phyloP scores from a whole-genome alignment of 331 rosid species.

The Malus hybrid region DNA sequence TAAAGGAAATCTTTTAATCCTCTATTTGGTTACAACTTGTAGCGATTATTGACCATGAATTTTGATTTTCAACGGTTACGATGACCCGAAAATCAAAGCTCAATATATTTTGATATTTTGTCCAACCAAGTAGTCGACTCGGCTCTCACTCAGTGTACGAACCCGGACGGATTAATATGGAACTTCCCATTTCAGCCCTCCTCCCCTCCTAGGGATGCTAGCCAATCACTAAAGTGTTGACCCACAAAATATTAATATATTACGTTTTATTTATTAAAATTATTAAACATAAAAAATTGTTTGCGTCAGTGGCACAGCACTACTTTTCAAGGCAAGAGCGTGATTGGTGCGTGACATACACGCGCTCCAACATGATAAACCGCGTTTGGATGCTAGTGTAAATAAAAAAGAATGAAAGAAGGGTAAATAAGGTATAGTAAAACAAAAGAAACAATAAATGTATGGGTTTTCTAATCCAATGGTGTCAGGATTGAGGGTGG shows the following conservation, averaged over 20 bases:
- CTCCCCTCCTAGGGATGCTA: not conserved
- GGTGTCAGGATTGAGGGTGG: constrained; percentile 14
- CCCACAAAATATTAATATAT: not conserved
- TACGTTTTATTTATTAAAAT: not conserved
- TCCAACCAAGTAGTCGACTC: not conserved
- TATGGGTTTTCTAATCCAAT: no score
- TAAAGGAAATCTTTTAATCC: no score
- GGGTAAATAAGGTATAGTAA: constrained; percentile 14
- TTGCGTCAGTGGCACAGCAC: constrained; percentile 12
- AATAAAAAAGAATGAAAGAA: not conserved
- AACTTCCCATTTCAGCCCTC: not conserved
- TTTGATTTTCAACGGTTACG: no score
- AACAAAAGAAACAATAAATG: not conserved
- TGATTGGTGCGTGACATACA: not conserved
- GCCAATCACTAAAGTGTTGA: constrained; percentile 34
- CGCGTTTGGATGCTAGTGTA: not conserved
- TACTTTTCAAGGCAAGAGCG: not conserved
- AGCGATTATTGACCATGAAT: no score
- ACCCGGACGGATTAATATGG: not conserved
- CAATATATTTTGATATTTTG: no score
- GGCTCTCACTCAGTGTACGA: not conserved
- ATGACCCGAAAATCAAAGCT: no score
- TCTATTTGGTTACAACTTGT: no score
- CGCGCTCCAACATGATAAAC: constrained; percentile 4
- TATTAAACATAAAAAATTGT: not conserved